Base-by-base conservation (phyloP, 164 flowering plant genomes). In the Umbilicus rupestris region DNA sequence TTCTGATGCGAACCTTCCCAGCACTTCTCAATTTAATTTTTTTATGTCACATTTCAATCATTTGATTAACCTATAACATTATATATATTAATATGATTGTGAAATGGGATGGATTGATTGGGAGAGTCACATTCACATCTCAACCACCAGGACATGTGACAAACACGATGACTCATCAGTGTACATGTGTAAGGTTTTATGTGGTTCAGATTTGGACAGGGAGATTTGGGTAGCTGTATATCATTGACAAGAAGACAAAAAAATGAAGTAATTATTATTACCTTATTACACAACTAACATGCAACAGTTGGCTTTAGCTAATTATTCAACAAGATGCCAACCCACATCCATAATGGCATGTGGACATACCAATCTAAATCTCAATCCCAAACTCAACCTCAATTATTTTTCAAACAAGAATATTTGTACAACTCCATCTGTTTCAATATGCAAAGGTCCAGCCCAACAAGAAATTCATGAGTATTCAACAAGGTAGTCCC, bases 171-270 rank as follows among this genome's bases (percentile, higher is more conserved):
- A n/a, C n/a, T n/a, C n/a, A n/a, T n/a, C n/a, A 47, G 22, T 47
- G 22, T 22, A 47, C 52, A 47, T 47, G 52, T n/a, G 52, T 47
- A 47, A 47, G 19, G 52, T 1, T 52, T 29, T 24, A 30, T 24
- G 31, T 52, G 58, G 29, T 52, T 26, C 52, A 47, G 52, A 47
- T 47, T n/a, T n/a, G 26, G 7, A 19, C 52, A n/a, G 29, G 24
- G 14, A 52, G 15, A 26, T 22, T 4, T 52, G 3, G 29, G 58
- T 24, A 11, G 29, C 26, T 52, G 22, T 52, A 52, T 24, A 52
- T 52, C 24, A 52, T 52, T 52, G 58, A 52, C 31, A 52, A 52
- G 5, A 52, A 26, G 30, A 52, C 58, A 52, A 52, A 24, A 52
- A 24, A 52, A 20, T 52, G 15, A 24, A 9, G 30, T 52, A n/a